Evolutionary conservation across 306 rosid genomes (phyloP), one percentile per base, ranked within the genome.

Genomic region (Styphnolobium japonicum): DNA sequence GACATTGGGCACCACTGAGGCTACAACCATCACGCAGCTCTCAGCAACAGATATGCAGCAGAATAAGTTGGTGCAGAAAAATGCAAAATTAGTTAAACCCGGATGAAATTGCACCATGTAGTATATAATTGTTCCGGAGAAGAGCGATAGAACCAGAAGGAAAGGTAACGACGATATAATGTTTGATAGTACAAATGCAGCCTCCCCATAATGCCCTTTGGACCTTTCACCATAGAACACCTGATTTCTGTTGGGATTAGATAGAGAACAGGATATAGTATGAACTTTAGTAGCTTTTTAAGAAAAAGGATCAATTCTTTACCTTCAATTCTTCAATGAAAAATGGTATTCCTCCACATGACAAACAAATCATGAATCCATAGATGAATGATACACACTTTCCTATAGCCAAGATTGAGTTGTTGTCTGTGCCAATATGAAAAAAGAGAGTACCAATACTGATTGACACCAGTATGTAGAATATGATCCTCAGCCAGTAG

Each of bases 301-400:
- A 29, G 16, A 22, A n/a, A 21, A 18, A 69, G 14, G 58, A 9
- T 16, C 0, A 4, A 29, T 25, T 68, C 3, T 39, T 33, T 73
- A 90, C 95, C 92, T 88, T 88, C 89, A 88, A 83, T 76, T 90
- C 95, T 61, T 90, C 95, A 31, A 84, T 51, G 56, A 90, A 90
- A 4, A 90, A 79, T 10, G 95, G 95, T 80, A 90, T 79, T 31
- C 92, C 95, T 63, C 95, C 95, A 11, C 84, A 85, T 3, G 92
- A 83, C 92, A 90, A 85, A 65, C 88, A 90, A 42, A 92, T 88
- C 91, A 90, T 90, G 65, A 90, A 90, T 55, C 95, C 95, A 7
- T 89, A 85, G 15, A 88, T 81, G 77, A 90, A 90, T 49, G 81
- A 90, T 15, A 85, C 86, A 74, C 90, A 90, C 48, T 89, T 89